Evolutionary conservation across 768 basidiomycete species (phyloP), one percentile per base, ranked within the genome.

Genomic region (Multifurca ochricompacta): DNA sequence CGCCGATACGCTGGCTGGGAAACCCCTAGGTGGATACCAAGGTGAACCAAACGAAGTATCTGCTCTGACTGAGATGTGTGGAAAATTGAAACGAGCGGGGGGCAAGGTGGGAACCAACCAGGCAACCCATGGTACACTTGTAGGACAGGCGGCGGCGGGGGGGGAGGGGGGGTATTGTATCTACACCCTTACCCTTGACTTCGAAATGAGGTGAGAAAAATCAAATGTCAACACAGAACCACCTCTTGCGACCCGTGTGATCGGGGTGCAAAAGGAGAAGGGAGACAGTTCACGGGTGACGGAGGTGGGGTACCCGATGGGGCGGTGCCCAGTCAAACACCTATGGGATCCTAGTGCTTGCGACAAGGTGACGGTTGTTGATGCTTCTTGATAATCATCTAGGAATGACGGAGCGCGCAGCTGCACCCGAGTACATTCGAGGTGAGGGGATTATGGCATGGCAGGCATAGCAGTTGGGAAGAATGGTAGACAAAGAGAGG

Each of bases 331-430:
- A 40, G 44, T 34, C 18, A 27, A 40, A 43, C 45, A 56, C 19
- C 27, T 11, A 40, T 47, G 50, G 40, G 30, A 27, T 51, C 30
- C 14, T 32, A 27, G 44, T 28, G 32, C 48, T 37, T 37, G 31
- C 32, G 31, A 46, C 25, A 28, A 45, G 21, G 40, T 30, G 40
- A n/a, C 45, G 42, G 43, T 51, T 40, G 48, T 25, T 18, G 50
- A 18, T 43, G 50, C 44, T 46, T 40, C 48, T 16, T 41, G 49
- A 56, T 47, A 46, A 57, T 56, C 48, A 56, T 41, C 37, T 27
- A 16, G 23, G 39, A 32, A 47, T 32, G 44, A 47, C 27, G 56
- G 56, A 57, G 56, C 56, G 56, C 56, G 51, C 56, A 47, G 11
- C 39, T 28, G 14, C 6, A 39, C 42, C 48, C 45, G 30, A 25